Evolutionary conservation across 768 basidiomycete genomes (phyloP), one percentile per base, ranked within the genome.

Genomic region (Leucogyrophana mollusca): DNA sequence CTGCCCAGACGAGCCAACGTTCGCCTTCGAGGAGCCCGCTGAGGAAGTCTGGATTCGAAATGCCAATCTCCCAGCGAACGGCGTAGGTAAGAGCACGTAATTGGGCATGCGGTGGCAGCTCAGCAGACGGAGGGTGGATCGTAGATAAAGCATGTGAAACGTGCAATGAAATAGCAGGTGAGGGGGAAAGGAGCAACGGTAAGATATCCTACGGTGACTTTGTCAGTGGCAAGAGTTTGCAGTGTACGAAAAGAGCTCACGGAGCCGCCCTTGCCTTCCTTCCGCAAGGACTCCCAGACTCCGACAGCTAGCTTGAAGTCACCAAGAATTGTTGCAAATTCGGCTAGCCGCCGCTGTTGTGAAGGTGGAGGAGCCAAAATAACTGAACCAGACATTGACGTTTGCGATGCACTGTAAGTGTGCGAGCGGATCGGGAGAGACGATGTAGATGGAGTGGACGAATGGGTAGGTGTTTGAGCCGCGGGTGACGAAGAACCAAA

Each of bases 301-400:
- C 70, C 67, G 3, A 79, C 72, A 0, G 94, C 95, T 24, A 94
- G 74, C 55, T 90, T 92, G 62, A 83, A 82, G 65, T 99, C 96
- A 3, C 93, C 88, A 2, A 98, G 68, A 48, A 94, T 81, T 16
- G 96, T 96, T 8, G 92, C 85, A 68, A 98, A 94, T 64, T 99
- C 96, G 9, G 94, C 96, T 3, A 98, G 72, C n/a, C 95, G 83
- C 36, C 93, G 78, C 52, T 86, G 82, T 56, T 87, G 90, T 4
- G 83, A 74, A 6, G 81, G 80, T 6, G 78, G 74, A 21, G 73
- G 58, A 33, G 51, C 40, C 2, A 47, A 34, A 35, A 47, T 51
- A 24, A n/a, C 39, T 32, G 46, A 57, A 18, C 49, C 48, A 33
- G 56, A 53, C 25, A 56, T 20, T 1, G 50, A 42, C 51, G 69